Evolutionary conservation across 805 yeast genomes (phyloP), one percentile per base, ranked within the genome.

Genomic region (Lachancea waltii): DNA sequence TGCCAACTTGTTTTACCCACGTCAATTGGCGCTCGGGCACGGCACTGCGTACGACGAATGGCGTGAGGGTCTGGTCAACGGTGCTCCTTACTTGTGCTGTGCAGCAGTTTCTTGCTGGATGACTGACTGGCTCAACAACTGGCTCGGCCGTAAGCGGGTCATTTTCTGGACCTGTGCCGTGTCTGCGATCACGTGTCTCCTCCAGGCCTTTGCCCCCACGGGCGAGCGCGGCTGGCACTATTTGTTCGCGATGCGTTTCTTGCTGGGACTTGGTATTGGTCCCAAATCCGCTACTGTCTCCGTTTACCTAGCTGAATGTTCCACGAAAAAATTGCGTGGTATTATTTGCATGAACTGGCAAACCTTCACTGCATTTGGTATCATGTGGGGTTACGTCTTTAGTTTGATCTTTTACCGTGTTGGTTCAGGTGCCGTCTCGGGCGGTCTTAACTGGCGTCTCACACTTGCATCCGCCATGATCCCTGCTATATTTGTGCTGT

Each of bases 271-370:
- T 41, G 85, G 85, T 42, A 64, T 80, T 41, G 87, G 87, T 45
- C 81, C 81, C 37, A 79, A 79, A 54, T 70, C 80, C n/a, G 79
- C 84, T n/a, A 80, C 85, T 13, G 81, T 79, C 26, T 85, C 85
- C 11, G 81, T 81, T 13, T 80, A 79, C 50, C 67, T 80, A 33
- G 78, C 82, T 13, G 85, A 79, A 52, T 76, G 81, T 56, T 65
- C 79, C 9, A 83, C 84, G 7, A 71, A 73, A 30, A 64, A 66
- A 28, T 72, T 77, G 42, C 66, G 87, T 60, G 87, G 87, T 44
- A 69, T 81, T 3, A 60, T 79, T 38, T 81, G 79, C 29, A 78
- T 79, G 85, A 68, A 76, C 63, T 80, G 85, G 85, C 85, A 79
- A 58, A 68, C 79, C 46, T 79, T 77, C 68, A 79, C 85, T 5